Percentiles rank a stretch among this genome's conserved stretches.
phyloP scores from a whole-genome alignment of 2,329 filamentous ascomycete species.

The Diaporthe citri region DNA sequence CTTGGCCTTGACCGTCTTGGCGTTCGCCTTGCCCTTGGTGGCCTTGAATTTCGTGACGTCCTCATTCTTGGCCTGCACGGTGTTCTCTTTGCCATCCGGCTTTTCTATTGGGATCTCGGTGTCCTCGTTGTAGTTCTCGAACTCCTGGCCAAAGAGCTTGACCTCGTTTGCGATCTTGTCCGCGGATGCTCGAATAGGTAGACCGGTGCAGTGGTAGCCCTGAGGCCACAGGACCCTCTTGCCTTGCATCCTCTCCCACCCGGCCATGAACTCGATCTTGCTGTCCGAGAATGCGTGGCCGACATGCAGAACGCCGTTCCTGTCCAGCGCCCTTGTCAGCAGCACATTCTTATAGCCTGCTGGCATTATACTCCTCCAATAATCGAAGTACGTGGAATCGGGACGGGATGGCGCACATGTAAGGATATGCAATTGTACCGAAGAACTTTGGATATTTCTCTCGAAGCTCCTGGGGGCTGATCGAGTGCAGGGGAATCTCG shows the following conservation, averaged over 20 bases:
- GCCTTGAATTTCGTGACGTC: conserved; percentile 92
- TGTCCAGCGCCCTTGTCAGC: conserved; percentile 56
- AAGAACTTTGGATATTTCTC: conserved; percentile 92
- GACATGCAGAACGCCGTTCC: conserved; percentile 90
- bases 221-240: conserved; percentile 89
- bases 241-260: conserved; percentile 91
- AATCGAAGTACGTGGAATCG: not conserved
- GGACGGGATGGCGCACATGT: conserved; percentile 45
- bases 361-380: not conserved
- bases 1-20: conserved; percentile 92
- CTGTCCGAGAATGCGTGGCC: conserved; percentile 93
- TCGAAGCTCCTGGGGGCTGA: conserved; percentile 80
- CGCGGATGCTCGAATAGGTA: conserved; percentile 97
- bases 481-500: conserved; percentile 78
- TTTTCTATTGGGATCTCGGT: conserved; percentile 63
- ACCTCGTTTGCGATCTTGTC: conserved; percentile 95
- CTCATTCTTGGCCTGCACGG: conserved; percentile 70
- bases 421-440: conserved; percentile 67
- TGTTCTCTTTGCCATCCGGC: conserved; percentile 71
- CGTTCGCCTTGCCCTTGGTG: conserved; percentile 91
- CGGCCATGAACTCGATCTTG: conserved; percentile 93
- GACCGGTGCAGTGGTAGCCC: conserved; percentile 96
- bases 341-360: not conserved
- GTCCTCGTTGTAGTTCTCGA: conserved; percentile 80
- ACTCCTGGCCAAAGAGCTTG: conserved; percentile 87